Evolutionary conservation across 257 asterid genomes (phyloP).

Genomic region (Agastache rugosa): DNA sequence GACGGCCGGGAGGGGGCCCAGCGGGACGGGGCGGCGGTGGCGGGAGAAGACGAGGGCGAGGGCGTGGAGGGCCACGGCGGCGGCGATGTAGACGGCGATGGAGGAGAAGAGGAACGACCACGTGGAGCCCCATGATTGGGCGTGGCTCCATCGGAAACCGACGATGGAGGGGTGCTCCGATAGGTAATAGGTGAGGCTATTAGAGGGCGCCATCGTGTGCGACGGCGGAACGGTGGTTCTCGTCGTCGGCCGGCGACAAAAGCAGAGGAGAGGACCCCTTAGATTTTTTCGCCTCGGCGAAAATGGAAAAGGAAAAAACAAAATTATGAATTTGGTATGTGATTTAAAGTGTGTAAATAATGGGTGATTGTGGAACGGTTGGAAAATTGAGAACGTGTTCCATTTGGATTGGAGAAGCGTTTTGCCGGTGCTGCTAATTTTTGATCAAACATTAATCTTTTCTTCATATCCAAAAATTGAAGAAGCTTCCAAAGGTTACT

Average conservation of each 20-base stretch:
- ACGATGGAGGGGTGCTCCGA: conserved; percentile 74
- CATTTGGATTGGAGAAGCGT: neutral
- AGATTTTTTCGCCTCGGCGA: neutral
- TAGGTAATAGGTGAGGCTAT: conserved; percentile 48
- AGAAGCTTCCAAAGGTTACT: neutral
- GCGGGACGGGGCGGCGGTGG: conserved; percentile 57
- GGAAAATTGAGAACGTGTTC: conserved; percentile 8
- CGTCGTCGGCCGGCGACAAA: conserved; percentile 18
- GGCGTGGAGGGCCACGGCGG: conserved; percentile 52
- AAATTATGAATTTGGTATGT: neutral
- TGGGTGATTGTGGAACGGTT: conserved; percentile 4
- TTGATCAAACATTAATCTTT: neutral
- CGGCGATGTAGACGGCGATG: conserved; percentile 55
- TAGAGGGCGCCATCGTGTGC: conserved; percentile 38
- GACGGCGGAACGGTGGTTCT: conserved; percentile 30
- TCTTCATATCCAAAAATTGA: neutral
- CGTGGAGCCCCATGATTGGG: conserved; percentile 73
- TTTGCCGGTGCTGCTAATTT: conserved; percentile 23
- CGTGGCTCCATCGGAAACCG: conserved; percentile 74
- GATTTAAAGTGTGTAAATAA: neutral
- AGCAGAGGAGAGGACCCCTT: conserved; percentile 26
- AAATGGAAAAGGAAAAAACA: neutral
- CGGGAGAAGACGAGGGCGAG: conserved; percentile 51
- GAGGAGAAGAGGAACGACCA: conserved; percentile 70
- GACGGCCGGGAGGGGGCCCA: conserved; percentile 73